A percentile compares a stretch with the other conserved stretches of the same genome.
Conservation (phyloP, 305 asterid species). For the Petunia hybrid region DNA sequence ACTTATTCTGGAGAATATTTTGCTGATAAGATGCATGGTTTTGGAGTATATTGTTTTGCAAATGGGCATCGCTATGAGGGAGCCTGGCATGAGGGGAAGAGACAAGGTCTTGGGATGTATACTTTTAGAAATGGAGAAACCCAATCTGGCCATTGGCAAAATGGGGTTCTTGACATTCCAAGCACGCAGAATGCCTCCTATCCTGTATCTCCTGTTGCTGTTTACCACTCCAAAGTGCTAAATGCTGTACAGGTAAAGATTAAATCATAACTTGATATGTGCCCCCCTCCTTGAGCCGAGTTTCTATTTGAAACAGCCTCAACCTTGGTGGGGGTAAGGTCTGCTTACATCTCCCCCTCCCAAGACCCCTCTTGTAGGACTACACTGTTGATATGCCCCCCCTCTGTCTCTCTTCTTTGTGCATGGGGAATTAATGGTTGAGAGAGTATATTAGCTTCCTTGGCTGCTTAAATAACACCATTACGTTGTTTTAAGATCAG, state of each 20-base stretch:
- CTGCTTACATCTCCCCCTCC: no score
- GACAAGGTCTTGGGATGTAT: slow-evolving; percentile 93
- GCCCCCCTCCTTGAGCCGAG: no score
- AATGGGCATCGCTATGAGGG: slow-evolving; percentile 93
- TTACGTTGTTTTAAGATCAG: not conserved
- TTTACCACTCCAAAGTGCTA: slow-evolving; percentile 87
- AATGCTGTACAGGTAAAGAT: slow-evolving; percentile 77
- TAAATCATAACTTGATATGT: not conserved
- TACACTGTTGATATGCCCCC: no score
- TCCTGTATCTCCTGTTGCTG: slow-evolving; percentile 86
- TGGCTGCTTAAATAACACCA: not conserved
- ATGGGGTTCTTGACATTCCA: slow-evolving; percentile 83
- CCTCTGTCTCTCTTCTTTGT: no score
- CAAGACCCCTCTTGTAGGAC: no score
- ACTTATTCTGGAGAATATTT: slow-evolving; percentile 91
- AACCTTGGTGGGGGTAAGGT: no score
- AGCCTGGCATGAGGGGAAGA: slow-evolving; percentile 94
- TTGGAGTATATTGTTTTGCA: slow-evolving; percentile 83
- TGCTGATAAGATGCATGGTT: slow-evolving; percentile 95
- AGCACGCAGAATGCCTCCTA: slow-evolving; percentile 69
- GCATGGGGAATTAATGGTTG: no score
- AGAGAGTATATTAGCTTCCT: not conserved
- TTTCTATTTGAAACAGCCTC: no score
- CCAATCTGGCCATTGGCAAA: slow-evolving; percentile 92
- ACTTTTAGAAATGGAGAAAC: slow-evolving; percentile 86